Evolutionary conservation across 2,329 filamentous ascomycete genomes (phyloP).

Genomic region (Neoascochyta sp.): DNA sequence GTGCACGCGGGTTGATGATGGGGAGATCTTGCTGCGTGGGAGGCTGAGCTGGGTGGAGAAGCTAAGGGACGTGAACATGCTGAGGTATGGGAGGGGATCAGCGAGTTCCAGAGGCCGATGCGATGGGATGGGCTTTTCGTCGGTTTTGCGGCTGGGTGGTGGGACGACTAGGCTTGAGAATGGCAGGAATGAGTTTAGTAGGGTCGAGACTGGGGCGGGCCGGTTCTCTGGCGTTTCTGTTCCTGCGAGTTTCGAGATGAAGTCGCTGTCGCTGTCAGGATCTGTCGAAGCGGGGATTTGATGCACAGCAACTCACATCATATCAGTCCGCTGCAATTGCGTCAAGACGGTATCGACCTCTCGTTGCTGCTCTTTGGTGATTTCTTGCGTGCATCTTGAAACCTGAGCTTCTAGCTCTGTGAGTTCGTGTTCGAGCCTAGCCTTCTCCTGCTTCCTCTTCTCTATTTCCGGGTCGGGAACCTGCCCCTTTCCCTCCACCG

Average conservation of each 20-base stretch:
- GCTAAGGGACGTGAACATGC: slow-evolving; percentile 65
- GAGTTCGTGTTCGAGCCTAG: slow-evolving; percentile 25
- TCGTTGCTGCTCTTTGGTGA: slow-evolving; percentile 24
- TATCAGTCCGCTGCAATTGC: slow-evolving; percentile 19
- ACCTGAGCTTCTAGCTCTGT: slow-evolving; percentile 33
- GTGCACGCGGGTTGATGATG: slow-evolving; percentile 14
- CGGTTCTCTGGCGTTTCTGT: slow-evolving; percentile 15
- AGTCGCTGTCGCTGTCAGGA: slow-evolving; percentile 16
- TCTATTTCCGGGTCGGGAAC: slow-evolving; percentile 23
- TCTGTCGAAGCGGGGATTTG: too few species aligned
- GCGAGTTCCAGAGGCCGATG: slow-evolving; percentile 62
- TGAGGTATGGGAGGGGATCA: slow-evolving; percentile 66
- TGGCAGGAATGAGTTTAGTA: slow-evolving; percentile 42
- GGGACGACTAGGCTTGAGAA: slow-evolving; percentile 28
- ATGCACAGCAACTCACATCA: slow-evolving; percentile 16
- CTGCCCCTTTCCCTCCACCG: slow-evolving; percentile 4
- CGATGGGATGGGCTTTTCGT: slow-evolving; percentile 50
- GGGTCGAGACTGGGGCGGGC: slow-evolving; percentile 25
- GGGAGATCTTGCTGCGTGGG: slow-evolving; percentile 10
- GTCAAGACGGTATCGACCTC: slow-evolving; percentile 8
- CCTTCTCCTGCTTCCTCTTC: slow-evolving; percentile 30
- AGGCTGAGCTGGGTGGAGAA: slow-evolving; percentile 54
- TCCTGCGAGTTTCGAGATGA: slow-evolving; percentile 21
- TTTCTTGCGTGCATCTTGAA: slow-evolving; percentile 24
- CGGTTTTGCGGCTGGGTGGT: slow-evolving; percentile 18